A percentile compares a stretch with the other conserved stretches of the same genome.
phyloP scores from a whole-genome alignment of 805 yeast species.

The Starmerella floricola region DNA sequence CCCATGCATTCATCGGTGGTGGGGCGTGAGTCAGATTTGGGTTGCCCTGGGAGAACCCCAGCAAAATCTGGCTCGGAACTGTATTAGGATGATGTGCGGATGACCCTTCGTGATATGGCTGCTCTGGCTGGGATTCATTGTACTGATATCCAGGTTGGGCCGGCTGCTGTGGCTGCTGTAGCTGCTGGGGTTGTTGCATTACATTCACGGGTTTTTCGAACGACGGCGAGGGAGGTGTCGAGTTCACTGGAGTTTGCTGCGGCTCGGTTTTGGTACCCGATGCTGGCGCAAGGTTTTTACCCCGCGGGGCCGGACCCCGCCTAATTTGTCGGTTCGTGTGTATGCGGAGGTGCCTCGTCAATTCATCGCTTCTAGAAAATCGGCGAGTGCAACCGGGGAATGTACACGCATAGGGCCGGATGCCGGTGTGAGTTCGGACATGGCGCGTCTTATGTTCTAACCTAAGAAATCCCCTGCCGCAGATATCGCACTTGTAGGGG shows the following conservation, averaged over 20 bases:
- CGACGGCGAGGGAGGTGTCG: no score
- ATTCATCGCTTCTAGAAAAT: constrained; percentile 71
- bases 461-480: constrained; percentile 77
- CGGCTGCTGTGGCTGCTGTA: no score
- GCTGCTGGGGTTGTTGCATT: no score
- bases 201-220: no score
- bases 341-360: constrained; percentile 73
- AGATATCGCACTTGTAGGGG: constrained; percentile 76
- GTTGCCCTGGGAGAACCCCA: constrained; percentile 3
- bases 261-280: neutral
- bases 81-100: neutral
- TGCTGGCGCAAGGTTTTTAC: constrained; percentile 15
- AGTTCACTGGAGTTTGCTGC: no score
- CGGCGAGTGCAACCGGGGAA: constrained; percentile 67
- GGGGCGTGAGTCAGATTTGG: neutral
- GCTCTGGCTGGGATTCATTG: constrained; percentile 8
- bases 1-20: constrained; percentile 1
- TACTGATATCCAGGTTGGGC: no score
- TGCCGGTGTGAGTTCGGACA: constrained; percentile 86
- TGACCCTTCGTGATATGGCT: constrained; percentile 5
- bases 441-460: constrained; percentile 87
- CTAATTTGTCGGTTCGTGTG: constrained; percentile 36
- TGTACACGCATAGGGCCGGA: constrained; percentile 75
- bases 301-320: constrained; percentile 15
- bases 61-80: constrained; percentile 3